phyloP scores from a whole-genome alignment of 345 rosid genomes.

The Dipteronia sinensis region DNA sequence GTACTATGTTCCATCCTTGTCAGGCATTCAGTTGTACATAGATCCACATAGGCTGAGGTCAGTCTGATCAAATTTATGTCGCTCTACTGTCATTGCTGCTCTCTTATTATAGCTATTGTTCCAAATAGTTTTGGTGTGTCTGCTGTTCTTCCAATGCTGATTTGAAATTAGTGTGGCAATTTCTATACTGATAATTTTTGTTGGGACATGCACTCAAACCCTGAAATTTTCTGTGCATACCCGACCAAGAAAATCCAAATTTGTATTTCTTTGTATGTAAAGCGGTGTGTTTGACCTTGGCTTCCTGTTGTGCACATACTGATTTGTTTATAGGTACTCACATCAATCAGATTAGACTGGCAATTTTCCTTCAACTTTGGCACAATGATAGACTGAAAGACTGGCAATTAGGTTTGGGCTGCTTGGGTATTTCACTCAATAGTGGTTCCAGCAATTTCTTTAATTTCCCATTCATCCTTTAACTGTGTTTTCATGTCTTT shows the following conservation, averaged over 20 bases:
- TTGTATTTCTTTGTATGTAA: background rate
- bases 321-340: background rate
- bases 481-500: background rate
- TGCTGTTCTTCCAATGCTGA: background rate
- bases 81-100: constrained; percentile 10
- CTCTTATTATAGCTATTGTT: constrained; percentile 3
- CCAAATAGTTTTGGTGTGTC: background rate
- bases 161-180: background rate
- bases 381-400: background rate
- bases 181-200: constrained; percentile 1
- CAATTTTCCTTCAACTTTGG: background rate
- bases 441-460: background rate
- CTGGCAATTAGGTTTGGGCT: background rate
- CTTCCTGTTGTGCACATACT: background rate
- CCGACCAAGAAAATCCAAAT: background rate
- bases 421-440: background rate
- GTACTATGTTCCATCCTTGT: constrained; percentile 69
- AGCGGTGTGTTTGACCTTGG: background rate
- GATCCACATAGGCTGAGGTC: constrained; percentile 48
- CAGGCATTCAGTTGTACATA: constrained; percentile 63
- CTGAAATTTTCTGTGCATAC: background rate
- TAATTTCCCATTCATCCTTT: background rate
- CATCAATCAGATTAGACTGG: background rate
- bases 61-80: constrained; percentile 16
- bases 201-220: background rate